A percentile compares a stretch with the other conserved stretches of the same genome.
Evolutionary conservation across 2,329 filamentous ascomycete species (phyloP).

Genomic region (Cadophora gregata): DNA sequence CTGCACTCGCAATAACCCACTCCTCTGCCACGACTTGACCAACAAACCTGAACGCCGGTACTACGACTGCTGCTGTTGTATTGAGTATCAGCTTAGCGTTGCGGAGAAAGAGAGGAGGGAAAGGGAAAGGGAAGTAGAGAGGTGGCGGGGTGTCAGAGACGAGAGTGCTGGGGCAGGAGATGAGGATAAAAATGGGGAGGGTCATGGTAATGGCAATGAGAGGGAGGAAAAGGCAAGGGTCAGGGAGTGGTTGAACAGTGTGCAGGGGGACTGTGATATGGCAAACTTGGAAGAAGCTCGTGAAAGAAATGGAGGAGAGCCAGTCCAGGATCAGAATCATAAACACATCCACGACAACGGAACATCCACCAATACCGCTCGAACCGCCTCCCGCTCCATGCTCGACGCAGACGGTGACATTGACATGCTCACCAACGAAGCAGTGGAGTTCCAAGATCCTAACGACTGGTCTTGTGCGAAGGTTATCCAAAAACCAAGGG

Average conservation of each 20-base stretch:
- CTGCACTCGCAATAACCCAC: conserved; percentile 13
- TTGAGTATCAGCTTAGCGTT: conserved; percentile 5
- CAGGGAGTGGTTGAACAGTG: background rate
- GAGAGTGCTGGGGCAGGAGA: background rate
- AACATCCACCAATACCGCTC: background rate
- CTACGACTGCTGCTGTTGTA: conserved; percentile 16
- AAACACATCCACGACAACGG: background rate
- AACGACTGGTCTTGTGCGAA: background rate
- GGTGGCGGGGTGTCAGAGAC: background rate
- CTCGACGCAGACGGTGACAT: background rate
- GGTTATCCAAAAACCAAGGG: background rate
- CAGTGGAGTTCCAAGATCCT: background rate
- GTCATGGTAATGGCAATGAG: no score
- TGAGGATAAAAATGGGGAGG: background rate
- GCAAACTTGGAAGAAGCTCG: background rate
- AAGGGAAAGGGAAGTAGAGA: background rate
- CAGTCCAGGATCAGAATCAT: background rate
- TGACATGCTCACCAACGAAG: background rate
- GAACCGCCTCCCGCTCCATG: background rate
- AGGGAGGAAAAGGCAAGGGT: no score
- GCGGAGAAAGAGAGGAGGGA: background rate
- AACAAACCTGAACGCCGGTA: background rate
- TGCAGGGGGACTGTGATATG: background rate
- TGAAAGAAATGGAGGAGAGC: background rate
- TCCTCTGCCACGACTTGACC: conserved; percentile 17